A percentile compares a stretch with the other conserved stretches of the same genome.
phyloP scores from a whole-genome alignment of 768 basidiomycete species.

The Sporobolomyces pararoseus region DNA sequence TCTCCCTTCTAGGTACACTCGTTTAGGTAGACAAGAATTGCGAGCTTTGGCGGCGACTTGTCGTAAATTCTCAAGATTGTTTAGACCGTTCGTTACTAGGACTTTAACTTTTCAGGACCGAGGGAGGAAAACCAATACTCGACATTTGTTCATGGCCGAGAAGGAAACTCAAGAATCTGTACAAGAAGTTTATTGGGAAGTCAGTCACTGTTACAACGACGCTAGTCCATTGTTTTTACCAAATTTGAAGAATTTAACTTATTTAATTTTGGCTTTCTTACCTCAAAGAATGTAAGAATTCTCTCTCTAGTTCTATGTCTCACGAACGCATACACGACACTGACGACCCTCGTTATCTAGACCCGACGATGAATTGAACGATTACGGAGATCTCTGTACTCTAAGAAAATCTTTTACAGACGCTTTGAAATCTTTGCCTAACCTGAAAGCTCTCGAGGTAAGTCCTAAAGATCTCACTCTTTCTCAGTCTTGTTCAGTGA shows the following conservation, averaged over 20 bases:
- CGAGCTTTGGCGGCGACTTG: conserved; percentile 17
- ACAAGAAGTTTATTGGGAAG: conserved; percentile 32
- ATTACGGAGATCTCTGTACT: conserved; percentile 26
- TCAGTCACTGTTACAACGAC: conserved; percentile 34
- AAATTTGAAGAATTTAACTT: conserved; percentile 19
- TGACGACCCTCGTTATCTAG: background rate
- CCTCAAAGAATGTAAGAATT: conserved; percentile 21
- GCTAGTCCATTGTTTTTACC: conserved; percentile 28
- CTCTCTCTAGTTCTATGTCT: no score
- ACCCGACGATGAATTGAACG: conserved; percentile 16
- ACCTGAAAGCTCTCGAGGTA: conserved; percentile 26
- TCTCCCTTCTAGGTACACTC: conserved; percentile 8
- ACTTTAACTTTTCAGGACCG: conserved; percentile 29
- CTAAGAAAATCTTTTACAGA: conserved; percentile 27
- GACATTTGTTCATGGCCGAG: conserved; percentile 6
- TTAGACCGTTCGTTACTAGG: conserved; percentile 19
- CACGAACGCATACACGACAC: background rate
- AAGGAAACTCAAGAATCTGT: conserved; percentile 7
- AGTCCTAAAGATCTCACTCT: background rate
- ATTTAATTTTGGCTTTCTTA: conserved; percentile 34
- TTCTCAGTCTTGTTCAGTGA: no score
- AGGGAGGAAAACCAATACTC: conserved; percentile 13
- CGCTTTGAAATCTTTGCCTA: conserved; percentile 12
- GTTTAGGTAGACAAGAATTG: conserved; percentile 9
- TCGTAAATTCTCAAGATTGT: conserved; percentile 2